Conservation (phyloP, 768 basidiomycete species). For the button mushroom (Agaricus bisporus) region DNA sequence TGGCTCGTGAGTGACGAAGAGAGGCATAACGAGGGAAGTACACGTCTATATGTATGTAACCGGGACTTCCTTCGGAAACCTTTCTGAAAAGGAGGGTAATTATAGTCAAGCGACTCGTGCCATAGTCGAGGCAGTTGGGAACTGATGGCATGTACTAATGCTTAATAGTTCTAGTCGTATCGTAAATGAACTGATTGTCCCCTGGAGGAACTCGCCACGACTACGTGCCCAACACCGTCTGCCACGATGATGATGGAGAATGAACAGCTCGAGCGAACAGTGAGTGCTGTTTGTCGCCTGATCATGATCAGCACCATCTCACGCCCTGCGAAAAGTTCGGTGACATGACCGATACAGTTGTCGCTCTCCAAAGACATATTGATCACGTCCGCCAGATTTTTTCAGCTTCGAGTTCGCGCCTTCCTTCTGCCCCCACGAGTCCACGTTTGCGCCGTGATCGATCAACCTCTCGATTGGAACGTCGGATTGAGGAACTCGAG, state of each 20-base stretch:
- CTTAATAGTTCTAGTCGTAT: too few species aligned
- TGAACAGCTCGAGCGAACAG: conserved; percentile 1
- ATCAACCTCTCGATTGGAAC: neutral
- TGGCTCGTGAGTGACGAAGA: conserved; percentile 55
- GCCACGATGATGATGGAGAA: neutral
- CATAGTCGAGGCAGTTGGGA: too few species aligned
- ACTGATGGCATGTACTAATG: too few species aligned
- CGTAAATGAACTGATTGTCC: neutral
- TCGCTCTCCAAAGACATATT: conserved; percentile 1
- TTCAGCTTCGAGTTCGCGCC: neutral
- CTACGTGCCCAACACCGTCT: neutral
- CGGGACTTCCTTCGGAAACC: conserved; percentile 32
- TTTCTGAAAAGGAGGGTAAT: neutral
- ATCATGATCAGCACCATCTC: neutral
- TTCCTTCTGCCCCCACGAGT: neutral
- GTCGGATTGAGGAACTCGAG: conserved; percentile 5
- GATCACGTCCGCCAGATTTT: neutral
- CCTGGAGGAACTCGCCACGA: neutral
- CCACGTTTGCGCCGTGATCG: neutral
- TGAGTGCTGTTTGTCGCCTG: conserved; percentile 1
- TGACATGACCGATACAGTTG: neutral
- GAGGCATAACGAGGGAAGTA: conserved; percentile 77
- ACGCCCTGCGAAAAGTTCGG: neutral
- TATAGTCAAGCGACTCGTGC: too few species aligned
- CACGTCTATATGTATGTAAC: conserved; percentile 83